phyloP scores from a whole-genome alignment of 1,284 basidiomycete genomes.

The Peniophora sp. region DNA sequence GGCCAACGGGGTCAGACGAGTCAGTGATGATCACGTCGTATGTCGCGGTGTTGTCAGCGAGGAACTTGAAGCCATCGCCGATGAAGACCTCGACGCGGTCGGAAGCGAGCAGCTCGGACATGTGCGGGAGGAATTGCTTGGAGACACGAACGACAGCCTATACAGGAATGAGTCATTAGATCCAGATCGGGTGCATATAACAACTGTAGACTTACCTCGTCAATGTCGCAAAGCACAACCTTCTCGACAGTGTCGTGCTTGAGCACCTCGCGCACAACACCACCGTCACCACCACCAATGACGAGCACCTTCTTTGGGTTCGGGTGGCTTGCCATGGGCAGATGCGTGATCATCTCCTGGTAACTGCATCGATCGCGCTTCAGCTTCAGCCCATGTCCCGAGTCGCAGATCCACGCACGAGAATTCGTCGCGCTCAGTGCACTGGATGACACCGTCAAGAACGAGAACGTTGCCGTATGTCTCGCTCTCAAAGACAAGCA shows the following conservation, averaged over 20 bases:
- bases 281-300: conserved; percentile 94
- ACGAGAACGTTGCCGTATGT: conserved; percentile 95
- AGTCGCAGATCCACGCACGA: conserved; percentile 51
- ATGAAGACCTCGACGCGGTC: conserved; percentile 85
- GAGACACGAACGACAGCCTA: conserved; percentile 95
- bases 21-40: conserved; percentile 99
- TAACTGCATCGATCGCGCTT: conserved; percentile 47
- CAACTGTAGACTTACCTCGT: conserved; percentile 56
- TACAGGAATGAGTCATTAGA: not conserved
- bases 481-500: conserved; percentile 92
- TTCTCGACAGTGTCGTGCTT: conserved; percentile 91
- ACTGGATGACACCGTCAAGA: conserved; percentile 94
- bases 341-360: conserved; percentile 99
- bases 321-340: conserved; percentile 92
- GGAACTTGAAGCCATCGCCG: conserved; percentile 97
- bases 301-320: conserved; percentile 95
- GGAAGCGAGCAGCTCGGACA: conserved; percentile 82
- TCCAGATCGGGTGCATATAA: not conserved
- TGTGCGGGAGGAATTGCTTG: conserved; percentile 89
- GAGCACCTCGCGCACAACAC: conserved; percentile 94
- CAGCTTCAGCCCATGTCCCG: conserved; percentile 1
- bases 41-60: conserved; percentile 80
- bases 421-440: conserved; percentile 97
- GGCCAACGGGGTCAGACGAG: conserved; percentile 97
- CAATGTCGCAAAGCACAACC: conserved; percentile 96